These are phyloP conservation scores for Lactarius deliciosus DNA, from an alignment of 768 basidiomycete genomes.

Conservation along the genomic window DNA sequence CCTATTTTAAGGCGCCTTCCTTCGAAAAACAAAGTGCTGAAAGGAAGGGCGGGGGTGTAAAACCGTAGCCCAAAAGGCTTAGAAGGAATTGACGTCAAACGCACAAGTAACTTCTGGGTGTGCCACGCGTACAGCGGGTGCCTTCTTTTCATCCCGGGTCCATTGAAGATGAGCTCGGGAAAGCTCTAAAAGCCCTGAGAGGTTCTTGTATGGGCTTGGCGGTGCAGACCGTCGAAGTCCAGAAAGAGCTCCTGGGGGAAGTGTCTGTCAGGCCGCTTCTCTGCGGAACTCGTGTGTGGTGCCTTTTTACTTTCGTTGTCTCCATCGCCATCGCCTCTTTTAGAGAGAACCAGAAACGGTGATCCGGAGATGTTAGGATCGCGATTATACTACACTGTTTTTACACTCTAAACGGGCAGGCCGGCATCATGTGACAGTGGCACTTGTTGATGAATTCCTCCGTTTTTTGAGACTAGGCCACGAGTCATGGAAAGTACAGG, in stretches of 20 bases:
- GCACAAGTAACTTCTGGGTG: conserved; percentile 60
- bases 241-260: conserved; percentile 9
- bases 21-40: conserved; percentile 81
- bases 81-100: conserved; percentile 14
- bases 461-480: too few relatives aligned
- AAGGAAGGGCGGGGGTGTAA: background rate
- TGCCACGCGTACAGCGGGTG: conserved; percentile 62
- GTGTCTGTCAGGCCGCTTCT: too few relatives aligned
- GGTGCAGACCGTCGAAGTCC: conserved; percentile 40
- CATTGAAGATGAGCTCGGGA: conserved; percentile 73
- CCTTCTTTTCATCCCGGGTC: conserved; percentile 70
- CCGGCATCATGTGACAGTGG: too few relatives aligned
- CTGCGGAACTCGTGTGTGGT: too few relatives aligned
- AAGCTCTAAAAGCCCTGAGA: conserved; percentile 69
- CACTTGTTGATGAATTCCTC: too few relatives aligned
- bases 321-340: too few relatives aligned
- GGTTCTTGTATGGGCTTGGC: conserved; percentile 73
- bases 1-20: conserved; percentile 74
- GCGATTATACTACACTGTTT: too few relatives aligned
- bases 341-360: too few relatives aligned
- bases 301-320: too few relatives aligned
- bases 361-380: too few relatives aligned
- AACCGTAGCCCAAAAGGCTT: background rate
- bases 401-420: too few relatives aligned
- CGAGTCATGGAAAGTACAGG: too few relatives aligned